Evolutionary conservation across 1,139 yeast genomes (phyloP), one percentile per base, ranked within the genome.

Genomic region (Candida tetrigidarum): DNA sequence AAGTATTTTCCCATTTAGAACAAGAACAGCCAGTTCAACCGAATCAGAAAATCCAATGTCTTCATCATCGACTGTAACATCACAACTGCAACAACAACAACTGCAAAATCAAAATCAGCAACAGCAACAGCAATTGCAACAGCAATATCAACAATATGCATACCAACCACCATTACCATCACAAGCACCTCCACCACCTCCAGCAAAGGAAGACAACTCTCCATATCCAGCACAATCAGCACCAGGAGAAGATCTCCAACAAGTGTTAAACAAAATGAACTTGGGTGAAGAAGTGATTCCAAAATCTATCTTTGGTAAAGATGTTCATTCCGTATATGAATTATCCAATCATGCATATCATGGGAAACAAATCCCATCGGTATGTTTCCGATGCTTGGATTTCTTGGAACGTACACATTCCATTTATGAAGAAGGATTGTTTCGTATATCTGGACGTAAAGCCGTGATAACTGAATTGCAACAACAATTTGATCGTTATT

Each of bases 361-460:
- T 45, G 80, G 79, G 1, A 60, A 61, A 28, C 56, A 55, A 12
- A 80, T 93, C 9, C 98, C 99, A 1, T 82, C 93, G 37, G 81
- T 93, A 9, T 80, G 90, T 18, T 86, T 69, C 57, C 71, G 96
- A 48, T 90, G 97, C 58, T 63, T 93, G 37, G 89, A 83, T 48
- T 86, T 78, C 54, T 71, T 93, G 41, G 76, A 79, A 44, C 76
- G 73, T 39, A 78, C 84, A 18, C 83, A 87, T 9, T 97, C 96
- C 0, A 72, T 86, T 15, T 80, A 80, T 51, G 96, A 90, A 62
- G 97, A 92, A 60, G 99, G 99, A 3, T 80, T 93, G 2, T 93
- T 93, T 68, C 74, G 99, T 51, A 71, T 92, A 46, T 89, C 95
- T 63, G 99, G 99, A 2, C 87, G 96, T 27, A 88, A 93, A 44